phyloP scores from a whole-genome alignment of 345 rosid genomes.

The Brassica nigra region DNA sequence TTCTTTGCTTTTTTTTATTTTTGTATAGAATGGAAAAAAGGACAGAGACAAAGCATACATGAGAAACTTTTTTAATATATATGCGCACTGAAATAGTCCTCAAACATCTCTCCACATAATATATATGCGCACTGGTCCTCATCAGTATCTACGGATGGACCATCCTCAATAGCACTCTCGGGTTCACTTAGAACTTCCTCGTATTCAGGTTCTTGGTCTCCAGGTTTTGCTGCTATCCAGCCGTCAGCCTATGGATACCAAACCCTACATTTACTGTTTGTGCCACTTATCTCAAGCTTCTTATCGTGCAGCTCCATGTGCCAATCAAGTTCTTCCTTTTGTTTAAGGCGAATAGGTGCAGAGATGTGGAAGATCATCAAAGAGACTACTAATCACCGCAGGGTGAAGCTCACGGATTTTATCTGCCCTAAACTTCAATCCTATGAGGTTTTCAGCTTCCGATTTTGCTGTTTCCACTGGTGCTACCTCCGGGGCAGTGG shows the following conservation, averaged over 20 bases:
- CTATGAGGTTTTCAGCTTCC: constrained; percentile 58
- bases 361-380: constrained; percentile 65
- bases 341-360: constrained; percentile 68
- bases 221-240: constrained; percentile 63
- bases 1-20: constrained; percentile 29
- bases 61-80: constrained; percentile 43
- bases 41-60: not conserved
- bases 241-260: constrained; percentile 67
- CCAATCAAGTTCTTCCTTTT: constrained; percentile 58
- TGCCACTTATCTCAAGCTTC: constrained; percentile 43
- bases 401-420: constrained; percentile 75
- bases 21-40: constrained; percentile 10
- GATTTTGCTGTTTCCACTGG: constrained; percentile 33
- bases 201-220: constrained; percentile 46
- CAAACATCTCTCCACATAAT: constrained; percentile 87
- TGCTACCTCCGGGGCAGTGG: constrained; percentile 40
- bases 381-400: constrained; percentile 62
- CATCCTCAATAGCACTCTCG: constrained; percentile 42
- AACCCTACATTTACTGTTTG: constrained; percentile 46
- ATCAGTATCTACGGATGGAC: constrained; percentile 65
- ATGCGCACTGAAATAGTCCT: constrained; percentile 77
- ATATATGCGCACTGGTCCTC: constrained; percentile 81
- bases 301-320: constrained; percentile 80
- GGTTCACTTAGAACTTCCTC: constrained; percentile 40
- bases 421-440: constrained; percentile 74